A percentile compares a stretch with the other conserved stretches of the same genome.
phyloP scores from a whole-genome alignment of 371 early-diverging fungal genomes.

The Phascolomyces articulosus region DNA sequence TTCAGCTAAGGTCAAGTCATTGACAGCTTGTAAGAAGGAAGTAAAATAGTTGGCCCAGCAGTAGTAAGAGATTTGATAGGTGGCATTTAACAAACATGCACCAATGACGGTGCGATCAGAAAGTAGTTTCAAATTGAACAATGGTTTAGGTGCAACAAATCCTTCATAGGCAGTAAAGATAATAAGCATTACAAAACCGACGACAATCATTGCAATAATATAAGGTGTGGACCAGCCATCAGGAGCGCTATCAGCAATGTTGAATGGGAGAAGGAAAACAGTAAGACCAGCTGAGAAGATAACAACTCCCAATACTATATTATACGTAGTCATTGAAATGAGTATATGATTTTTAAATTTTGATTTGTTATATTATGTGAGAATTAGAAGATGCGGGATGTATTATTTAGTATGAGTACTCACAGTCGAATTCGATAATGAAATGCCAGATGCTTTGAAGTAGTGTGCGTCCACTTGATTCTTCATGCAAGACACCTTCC shows the following conservation, averaged over 20 bases:
- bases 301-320: conserved; percentile 16
- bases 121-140: conserved; percentile 12
- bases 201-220: conserved; percentile 23
- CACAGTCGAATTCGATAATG: conserved; percentile 19
- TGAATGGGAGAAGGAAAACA: conserved; percentile 21
- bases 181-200: conserved; percentile 17
- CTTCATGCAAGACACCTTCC: conserved; percentile 9
- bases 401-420: not conserved
- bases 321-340: not conserved
- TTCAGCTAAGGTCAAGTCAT: conserved; percentile 14
- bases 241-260: conserved; percentile 20
- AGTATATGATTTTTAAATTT: not conserved
- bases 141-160: conserved; percentile 10
- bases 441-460: conserved; percentile 8
- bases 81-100: conserved; percentile 20
- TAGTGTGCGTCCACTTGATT: not conserved
- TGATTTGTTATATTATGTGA: no score
- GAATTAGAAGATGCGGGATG: no score
- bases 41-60: conserved; percentile 20
- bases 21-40: conserved; percentile 21
- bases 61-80: conserved; percentile 20
- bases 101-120: conserved; percentile 20
- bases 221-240: conserved; percentile 21
- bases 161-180: conserved; percentile 13
- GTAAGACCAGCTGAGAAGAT: conserved; percentile 20